phyloP scores from a whole-genome alignment of 495 filamentous ascomycete genomes.

The Penicillium bialowiezense region DNA sequence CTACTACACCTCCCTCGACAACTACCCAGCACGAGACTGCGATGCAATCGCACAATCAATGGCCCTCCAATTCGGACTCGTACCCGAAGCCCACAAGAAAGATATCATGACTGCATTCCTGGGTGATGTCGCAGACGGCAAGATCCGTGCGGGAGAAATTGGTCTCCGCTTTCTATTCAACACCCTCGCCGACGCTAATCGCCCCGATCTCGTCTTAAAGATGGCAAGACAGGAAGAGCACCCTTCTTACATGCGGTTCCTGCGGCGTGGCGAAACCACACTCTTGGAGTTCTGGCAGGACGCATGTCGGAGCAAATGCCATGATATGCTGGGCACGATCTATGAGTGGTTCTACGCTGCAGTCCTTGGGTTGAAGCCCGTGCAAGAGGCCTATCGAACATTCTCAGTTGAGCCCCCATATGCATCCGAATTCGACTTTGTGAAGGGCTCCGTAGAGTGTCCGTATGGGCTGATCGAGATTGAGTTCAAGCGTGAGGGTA shows the following conservation, averaged over 20 bases:
- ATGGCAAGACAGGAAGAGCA: slow-evolving; percentile 32
- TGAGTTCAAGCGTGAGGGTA: slow-evolving; percentile 12
- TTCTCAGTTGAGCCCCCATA: slow-evolving; percentile 22
- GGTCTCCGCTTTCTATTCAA: slow-evolving; percentile 26
- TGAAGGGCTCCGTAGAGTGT: slow-evolving; percentile 25
- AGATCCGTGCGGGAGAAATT: slow-evolving; percentile 27
- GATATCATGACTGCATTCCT: slow-evolving; percentile 27
- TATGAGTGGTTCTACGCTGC: slow-evolving; percentile 30
- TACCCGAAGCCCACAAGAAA: slow-evolving; percentile 12
- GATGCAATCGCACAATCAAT: slow-evolving; percentile 24
- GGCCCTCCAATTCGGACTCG: slow-evolving; percentile 25
- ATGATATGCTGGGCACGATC: slow-evolving; percentile 33
- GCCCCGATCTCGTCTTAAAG: slow-evolving; percentile 24
- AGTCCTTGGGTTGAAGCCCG: slow-evolving; percentile 23
- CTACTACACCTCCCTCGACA: slow-evolving; percentile 27
- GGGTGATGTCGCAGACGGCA: slow-evolving; percentile 17
- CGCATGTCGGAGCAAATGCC: slow-evolving; percentile 27
- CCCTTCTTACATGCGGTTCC: slow-evolving; percentile 29
- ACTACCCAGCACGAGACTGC: slow-evolving; percentile 19
- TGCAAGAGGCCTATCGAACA: slow-evolving; percentile 19
- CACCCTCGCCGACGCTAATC: slow-evolving; percentile 22
- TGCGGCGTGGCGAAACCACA: slow-evolving; percentile 27
- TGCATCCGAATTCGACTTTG: slow-evolving; percentile 20
- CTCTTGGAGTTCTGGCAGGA: slow-evolving; percentile 31
- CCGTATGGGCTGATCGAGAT: slow-evolving; percentile 25